Evolutionary conservation across 305 asterid genomes (phyloP), one percentile per base, ranked within the genome.

Genomic region (Vinca major): DNA sequence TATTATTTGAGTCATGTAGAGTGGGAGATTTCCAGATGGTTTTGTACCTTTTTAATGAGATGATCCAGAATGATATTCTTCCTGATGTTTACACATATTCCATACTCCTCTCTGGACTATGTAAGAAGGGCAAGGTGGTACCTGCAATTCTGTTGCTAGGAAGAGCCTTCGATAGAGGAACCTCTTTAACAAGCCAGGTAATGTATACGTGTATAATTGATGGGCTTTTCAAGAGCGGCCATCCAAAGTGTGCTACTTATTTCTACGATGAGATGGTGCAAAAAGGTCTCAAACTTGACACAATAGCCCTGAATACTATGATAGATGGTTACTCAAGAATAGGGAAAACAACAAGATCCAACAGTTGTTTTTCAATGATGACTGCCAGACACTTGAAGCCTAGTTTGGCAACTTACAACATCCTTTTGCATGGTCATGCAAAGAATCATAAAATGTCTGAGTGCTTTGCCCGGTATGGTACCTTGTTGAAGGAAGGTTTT

Each of bases 371-470:
- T 51, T 79, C 80, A 20, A 62, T 75, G 70, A 80, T 84, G 87
- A 83, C 73, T 0, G 57, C 49, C 16, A 64, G 56, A 68, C 68
- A 68, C 57, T 68, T 86, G 66, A 52, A 67, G 48, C 93, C 93
- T 52, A 85, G 65, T 81, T 77, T 92, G 83, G 82, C 75, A 74
- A 86, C 98, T 4, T 86, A 83, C 73, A 90, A 86, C 71, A 83
- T 88, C 74, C 89, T 90, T 61, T 76, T 92, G 78, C 95, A 85
- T 56, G 89, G 96, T 69, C 85, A 86, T 50, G 78, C 97, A 10
- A 72, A 77, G 65, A 78, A 79, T 19, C 68, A 67, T 50, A 77
- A 82, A 70, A 73, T 90, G 14, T 60, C 80, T 7, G 86, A 75
- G 52, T 90, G 88, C 80, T 88, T 79, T 65, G 68, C 67, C 5